Evolutionary conservation across 106 monocot genomes (phyloP), one percentile per base, ranked within the genome.

Genomic region (Iris macrosiphon): DNA sequence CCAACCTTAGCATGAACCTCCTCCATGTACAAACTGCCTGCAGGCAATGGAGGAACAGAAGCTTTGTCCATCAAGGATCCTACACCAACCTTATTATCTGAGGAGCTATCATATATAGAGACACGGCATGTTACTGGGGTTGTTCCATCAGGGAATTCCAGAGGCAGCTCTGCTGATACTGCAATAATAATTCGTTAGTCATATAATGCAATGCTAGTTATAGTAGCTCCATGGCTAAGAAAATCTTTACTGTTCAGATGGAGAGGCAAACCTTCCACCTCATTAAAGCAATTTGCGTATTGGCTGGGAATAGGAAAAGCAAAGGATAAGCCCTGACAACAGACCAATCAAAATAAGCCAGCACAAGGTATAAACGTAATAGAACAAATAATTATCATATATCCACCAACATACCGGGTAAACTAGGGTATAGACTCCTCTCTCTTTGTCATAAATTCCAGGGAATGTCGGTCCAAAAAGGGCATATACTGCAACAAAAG

Each of bases 61-160:
- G 95, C 95, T 56, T 83, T 89, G 60, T 64, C 75, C 89, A 95
- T 75, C 59, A 79, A 67, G 15, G 81, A 74, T 46, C 95, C 95
- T 26, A 95, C 82, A 26, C 95, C 95, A 67, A 95, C 95, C 51
- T 89, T 89, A 53, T 68, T 68, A 41, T 83, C 89, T 27, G 79
- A 47, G 9, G 95, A 79, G 28, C 79, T 74, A 68, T 89, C 95
- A 70, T 89, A 95, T 29, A 95, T 33, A 65, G 69, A 95, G 0
- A 95, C 79, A 34, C 85, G 89, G 32, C 89, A 89, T 43, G 95
- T 79, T 25, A 95, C 95, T 16, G 95, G 89, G 12, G 89, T 95
- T 52, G 89, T 95, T 60, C 95, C 89, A 73, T 95, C 89, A 68
- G 95, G 95, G 72, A 95, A 95, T 52, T 95, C 95, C 25, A 95